A percentile compares a stretch with the other conserved stretches of the same genome.
phyloP scores from a whole-genome alignment of 139 green algal species.

The Chlorella sp. region DNA sequence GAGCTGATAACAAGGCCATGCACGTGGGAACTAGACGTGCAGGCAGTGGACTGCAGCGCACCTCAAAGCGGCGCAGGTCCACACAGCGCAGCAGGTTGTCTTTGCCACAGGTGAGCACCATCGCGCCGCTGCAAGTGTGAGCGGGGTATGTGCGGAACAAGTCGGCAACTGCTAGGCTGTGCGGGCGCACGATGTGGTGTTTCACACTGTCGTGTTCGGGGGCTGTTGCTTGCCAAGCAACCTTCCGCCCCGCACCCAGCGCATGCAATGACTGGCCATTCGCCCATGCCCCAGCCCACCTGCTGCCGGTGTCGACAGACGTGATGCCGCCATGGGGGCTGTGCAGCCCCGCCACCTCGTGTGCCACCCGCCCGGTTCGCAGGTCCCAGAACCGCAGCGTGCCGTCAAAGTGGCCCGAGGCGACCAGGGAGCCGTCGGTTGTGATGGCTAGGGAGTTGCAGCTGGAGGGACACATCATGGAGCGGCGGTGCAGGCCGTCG shows the following conservation, averaged over 20 bases:
- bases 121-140: constrained; percentile 1
- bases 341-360: constrained; percentile 55
- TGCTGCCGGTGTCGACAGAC: constrained; percentile 26
- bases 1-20: too few relatives aligned
- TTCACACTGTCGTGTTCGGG: neutral
- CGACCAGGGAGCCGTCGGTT: constrained; percentile 53
- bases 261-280: neutral
- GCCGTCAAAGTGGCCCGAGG: constrained; percentile 73
- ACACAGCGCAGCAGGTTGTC: constrained; percentile 56
- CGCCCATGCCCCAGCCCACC: too few relatives aligned
- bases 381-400: constrained; percentile 78
- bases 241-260: neutral
- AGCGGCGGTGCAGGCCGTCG: constrained; percentile 57
- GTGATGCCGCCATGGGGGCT: constrained; percentile 29
- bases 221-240: neutral
- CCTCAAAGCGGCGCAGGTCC: constrained; percentile 42
- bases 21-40: neutral
- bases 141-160: neutral
- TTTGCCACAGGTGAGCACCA: constrained; percentile 55
- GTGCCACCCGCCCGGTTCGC: constrained; percentile 30
- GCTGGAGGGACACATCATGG: constrained; percentile 62
- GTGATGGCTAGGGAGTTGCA: constrained; percentile 56
- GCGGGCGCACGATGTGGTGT: too few relatives aligned
- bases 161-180: neutral
- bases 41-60: neutral